A percentile compares a stretch with the other conserved stretches of the same genome.
phyloP scores from a whole-genome alignment of 257 asterid genomes.

The Verbascum thapsus region DNA sequence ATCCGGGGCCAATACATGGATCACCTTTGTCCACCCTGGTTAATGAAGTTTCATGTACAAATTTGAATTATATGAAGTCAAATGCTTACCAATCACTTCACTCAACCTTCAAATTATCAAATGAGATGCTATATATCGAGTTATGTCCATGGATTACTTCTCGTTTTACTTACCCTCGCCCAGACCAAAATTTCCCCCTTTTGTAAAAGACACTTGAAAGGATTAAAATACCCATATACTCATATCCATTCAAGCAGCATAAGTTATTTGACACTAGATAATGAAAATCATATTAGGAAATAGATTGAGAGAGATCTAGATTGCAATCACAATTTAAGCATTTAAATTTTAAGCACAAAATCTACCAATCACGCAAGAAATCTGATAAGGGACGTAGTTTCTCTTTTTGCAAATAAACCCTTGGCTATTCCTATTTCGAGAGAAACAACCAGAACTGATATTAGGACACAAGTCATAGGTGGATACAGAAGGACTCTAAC shows the following conservation, averaged over 20 bases:
- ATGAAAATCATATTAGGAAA: too few species aligned
- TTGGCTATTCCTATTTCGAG: background rate
- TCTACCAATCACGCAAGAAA: background rate
- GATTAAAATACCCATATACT: too few species aligned
- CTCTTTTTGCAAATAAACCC: constrained; percentile 18
- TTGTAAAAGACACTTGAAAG: too few species aligned
- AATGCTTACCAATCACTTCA: background rate
- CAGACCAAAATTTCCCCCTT: too few species aligned
- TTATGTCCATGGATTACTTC: too few species aligned
- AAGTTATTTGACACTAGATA: too few species aligned
- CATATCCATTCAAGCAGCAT: too few species aligned
- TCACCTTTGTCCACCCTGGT: background rate
- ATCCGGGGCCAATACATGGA: background rate
- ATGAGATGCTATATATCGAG: too few species aligned
- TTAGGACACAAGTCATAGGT: background rate
- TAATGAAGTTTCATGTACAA: background rate
- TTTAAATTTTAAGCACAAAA: background rate
- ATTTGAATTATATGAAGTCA: background rate
- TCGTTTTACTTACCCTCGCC: too few species aligned
- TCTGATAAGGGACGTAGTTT: constrained; percentile 21
- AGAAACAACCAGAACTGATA: constrained; percentile 8
- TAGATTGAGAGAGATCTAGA: too few species aligned
- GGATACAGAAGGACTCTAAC: background rate
- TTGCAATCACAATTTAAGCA: too few species aligned
- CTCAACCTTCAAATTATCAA: background rate